Base-by-base conservation (phyloP, 441 rosid species). In the Theobroma grandiflorum region DNA sequence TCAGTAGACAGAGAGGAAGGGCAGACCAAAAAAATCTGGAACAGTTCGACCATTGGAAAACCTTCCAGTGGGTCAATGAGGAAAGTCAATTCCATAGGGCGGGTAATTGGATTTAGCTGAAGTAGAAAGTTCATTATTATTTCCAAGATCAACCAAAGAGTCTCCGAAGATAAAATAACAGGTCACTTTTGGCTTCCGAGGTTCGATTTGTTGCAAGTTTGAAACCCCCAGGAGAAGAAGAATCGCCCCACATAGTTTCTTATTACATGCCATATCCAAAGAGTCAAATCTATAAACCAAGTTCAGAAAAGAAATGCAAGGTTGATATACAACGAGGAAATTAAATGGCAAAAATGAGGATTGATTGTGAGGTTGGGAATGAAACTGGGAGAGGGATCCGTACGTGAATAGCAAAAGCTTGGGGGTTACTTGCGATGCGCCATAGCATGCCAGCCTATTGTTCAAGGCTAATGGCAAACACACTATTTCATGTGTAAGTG, bases 151-250 rank as follows among this genome's bases (percentile, higher is more conserved):
- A 3, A 75, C 82, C 59, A 86, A 47, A 0, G 90, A 89, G 64
- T 87, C 92, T 66, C 89, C 90, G 15, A 89, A 87, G 35, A 84
- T 82, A 79, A 89, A 89, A 72, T 76, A 86, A 59, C 92, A 87
- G 18, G 89, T 89, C 12, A 86, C 87, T 6, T 63, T 11, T 31
- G 86, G 71, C 40, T 52, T 63, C 42, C 64, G 86, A 53, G 42
- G 1, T 7, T 57, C 80, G 40, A 14, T 14, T 35, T n/a, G 33
- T 16, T 45, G 15, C 15, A 38, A 18, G 37, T 18, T 55, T 53
- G 45, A 52, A 45, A 65, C 10, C 15, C 42, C 0, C 4, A 72
- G 2, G 22, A 67, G 0, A 43, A 78, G 40, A 42, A 45, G 68
- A 0, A 59, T 16, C 33, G 35, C 0, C 31, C 66, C 15, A 12